Evolutionary conservation across 2,329 filamentous ascomycete species (phyloP), one percentile per base, ranked within the genome.

Genomic region (Diaporthe helianthi): DNA sequence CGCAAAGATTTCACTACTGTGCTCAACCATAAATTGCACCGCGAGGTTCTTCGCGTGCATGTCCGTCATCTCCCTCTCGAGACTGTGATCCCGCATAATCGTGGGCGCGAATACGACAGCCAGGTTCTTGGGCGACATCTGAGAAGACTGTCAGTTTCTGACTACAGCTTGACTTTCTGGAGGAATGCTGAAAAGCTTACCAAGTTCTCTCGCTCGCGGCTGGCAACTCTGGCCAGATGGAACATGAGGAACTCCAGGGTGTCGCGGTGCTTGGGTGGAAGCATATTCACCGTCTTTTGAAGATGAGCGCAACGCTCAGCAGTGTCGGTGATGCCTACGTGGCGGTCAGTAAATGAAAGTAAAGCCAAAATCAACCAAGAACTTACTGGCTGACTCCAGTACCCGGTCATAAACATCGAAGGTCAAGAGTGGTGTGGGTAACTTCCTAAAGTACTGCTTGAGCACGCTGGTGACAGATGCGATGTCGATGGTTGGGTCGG

Each of bases 21-120:
- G 92, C 79, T 98, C 95, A 73, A 98, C 92, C 77, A 99, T 85
- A 76, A 96, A 97, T 81, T 97, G 94, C 73, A 98, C 91, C 7
- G 93, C 93, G 73, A 92, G 86, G 75, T 97, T 97, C 86, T 98
- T 98, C 74, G 91, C 88, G 78, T 96, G 92, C 85, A 97, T 97
- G 78, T 99, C 96, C 36, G 91, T 95, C 90, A 99, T 97, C 80
- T 99, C 96, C 71, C 94, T 90, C 79, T 97, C 93, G 71, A 98
- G 87, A 76, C 91, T 95, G 77, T 90, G 86, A 68, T 97, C 94
- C 74, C 95, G 89, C 93, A 99, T 97, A 75, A 99, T 97, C 1
- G 96, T 99, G 9, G 96, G 96, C 10, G 96, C 96, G 78, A 99
- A 99, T 46, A 99, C 96, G 51, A 99, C 96, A 4, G 96, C 94